A percentile compares a stretch with the other conserved stretches of the same genome.
Conservation (phyloP, 805 yeast genomes). For the Candida palmyrensis region DNA sequence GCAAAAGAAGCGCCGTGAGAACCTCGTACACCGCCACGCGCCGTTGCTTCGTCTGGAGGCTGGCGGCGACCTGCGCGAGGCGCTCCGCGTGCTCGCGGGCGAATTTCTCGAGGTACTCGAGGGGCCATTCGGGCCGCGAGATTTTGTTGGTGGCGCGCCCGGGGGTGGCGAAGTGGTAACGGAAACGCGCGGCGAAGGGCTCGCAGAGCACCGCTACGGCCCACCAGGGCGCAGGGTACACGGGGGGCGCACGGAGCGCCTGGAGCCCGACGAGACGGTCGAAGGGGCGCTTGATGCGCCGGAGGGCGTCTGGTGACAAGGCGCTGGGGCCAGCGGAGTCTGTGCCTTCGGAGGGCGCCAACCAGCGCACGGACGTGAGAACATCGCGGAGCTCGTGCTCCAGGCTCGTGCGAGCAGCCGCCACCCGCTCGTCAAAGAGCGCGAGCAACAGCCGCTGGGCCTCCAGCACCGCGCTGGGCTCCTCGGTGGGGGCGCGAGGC, state of each 20-base stretch:
- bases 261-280: conserved; percentile 27
- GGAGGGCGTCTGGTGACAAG: neutral
- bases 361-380: conserved; percentile 4
- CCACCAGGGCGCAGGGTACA: conserved; percentile 41
- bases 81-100: conserved; percentile 33
- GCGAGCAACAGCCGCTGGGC: too few species aligned
- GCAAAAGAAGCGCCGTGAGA: conserved; percentile 43
- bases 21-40: conserved; percentile 30
- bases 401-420: too few species aligned
- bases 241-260: conserved; percentile 18
- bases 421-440: too few species aligned
- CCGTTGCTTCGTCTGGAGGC: conserved; percentile 20
- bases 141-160: conserved; percentile 55
- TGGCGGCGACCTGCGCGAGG: conserved; percentile 36
- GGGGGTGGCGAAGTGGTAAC: conserved; percentile 52
- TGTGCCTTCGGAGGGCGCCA: conserved; percentile 8
- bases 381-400: too few species aligned
- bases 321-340: conserved; percentile 4
- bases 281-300: conserved; percentile 1
- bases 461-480: too few species aligned
- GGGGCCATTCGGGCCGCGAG: conserved; percentile 71
- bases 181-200: conserved; percentile 46
- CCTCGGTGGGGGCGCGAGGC: too few species aligned
- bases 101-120: conserved; percentile 44
- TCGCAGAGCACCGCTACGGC: conserved; percentile 43